phyloP scores from a whole-genome alignment of 2,329 filamentous ascomycete species.

The Apiospora aurea region DNA sequence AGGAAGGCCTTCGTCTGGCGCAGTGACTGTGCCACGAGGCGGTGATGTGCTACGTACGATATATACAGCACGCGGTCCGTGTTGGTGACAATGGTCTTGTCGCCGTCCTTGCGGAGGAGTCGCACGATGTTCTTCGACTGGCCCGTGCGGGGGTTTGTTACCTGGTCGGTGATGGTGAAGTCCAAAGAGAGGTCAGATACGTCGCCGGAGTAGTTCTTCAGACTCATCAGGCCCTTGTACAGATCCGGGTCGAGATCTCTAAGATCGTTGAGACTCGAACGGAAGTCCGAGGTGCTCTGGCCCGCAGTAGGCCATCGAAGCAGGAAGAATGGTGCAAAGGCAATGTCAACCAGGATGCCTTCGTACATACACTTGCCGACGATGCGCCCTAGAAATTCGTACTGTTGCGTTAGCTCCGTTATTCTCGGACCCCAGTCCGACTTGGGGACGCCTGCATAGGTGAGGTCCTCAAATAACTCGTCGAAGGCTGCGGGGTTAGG shows the following conservation, averaged over 20 bases:
- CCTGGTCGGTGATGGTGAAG: slow-evolving; percentile 84
- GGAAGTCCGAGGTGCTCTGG: slow-evolving; percentile 69
- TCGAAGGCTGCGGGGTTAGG: slow-evolving; percentile 84
- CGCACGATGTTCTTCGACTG: slow-evolving; percentile 70
- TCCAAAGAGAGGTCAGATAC: slow-evolving; percentile 83
- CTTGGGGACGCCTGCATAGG: slow-evolving; percentile 56
- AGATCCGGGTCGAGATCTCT: slow-evolving; percentile 89
- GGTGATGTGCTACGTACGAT: slow-evolving; percentile 86
- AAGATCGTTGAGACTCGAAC: slow-evolving; percentile 93
- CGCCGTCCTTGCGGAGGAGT: slow-evolving; percentile 79
- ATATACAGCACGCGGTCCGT: slow-evolving; percentile 95
- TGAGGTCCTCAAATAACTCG: slow-evolving; percentile 67
- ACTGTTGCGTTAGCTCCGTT: slow-evolving; percentile 71
- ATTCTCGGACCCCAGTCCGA: slow-evolving; percentile 64
- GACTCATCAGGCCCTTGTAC: slow-evolving; percentile 81
- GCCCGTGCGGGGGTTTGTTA: slow-evolving; percentile 51
- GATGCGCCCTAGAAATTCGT: slow-evolving; percentile 90
- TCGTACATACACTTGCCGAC: slow-evolving; percentile 98
- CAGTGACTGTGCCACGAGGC: slow-evolving; percentile 80
- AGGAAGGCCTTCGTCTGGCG: slow-evolving; percentile 89
- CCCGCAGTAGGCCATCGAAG: slow-evolving; percentile 90
- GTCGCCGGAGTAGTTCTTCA: slow-evolving; percentile 87
- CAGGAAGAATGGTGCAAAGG: slow-evolving; percentile 94
- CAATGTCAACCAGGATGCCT: slow-evolving; percentile 90
- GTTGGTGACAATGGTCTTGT: slow-evolving; percentile 82